Conservation (phyloP, 345 rosid genomes). For the Populus nigra region DNA sequence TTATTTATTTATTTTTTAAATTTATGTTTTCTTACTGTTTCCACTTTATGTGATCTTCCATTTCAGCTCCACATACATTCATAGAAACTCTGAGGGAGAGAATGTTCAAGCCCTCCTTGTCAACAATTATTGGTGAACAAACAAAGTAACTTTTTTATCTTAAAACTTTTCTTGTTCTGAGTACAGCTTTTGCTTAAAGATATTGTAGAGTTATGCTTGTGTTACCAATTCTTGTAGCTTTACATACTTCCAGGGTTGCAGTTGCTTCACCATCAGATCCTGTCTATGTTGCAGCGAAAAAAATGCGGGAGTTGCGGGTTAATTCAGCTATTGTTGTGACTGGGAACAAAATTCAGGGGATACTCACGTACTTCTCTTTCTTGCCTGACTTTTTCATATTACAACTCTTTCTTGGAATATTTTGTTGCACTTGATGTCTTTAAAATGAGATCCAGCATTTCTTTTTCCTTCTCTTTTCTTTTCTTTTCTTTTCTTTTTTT, state of each 20-base stretch:
- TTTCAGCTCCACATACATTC: constrained; percentile 75
- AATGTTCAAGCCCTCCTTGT: constrained; percentile 93
- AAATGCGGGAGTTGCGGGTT: constrained; percentile 74
- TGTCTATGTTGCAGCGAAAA: constrained; percentile 81
- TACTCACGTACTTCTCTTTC: constrained; percentile 64
- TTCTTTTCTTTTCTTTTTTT: neutral
- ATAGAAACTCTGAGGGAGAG: constrained; percentile 91
- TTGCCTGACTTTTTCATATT: constrained; percentile 10
- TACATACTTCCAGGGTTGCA: constrained; percentile 52
- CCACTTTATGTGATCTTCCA: neutral
- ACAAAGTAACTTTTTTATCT: constrained; percentile 42
- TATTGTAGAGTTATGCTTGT: constrained; percentile 7
- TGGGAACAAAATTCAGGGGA: constrained; percentile 77
- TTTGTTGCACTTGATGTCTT: constrained; percentile 5
- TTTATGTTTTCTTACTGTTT: neutral
- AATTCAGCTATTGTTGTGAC: constrained; percentile 66
- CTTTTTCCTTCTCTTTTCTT: neutral
- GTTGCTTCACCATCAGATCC: constrained; percentile 78
- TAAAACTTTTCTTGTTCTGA: neutral
- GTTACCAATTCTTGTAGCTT: constrained; percentile 19
- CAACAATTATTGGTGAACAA: constrained; percentile 73
- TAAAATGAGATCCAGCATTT: neutral
- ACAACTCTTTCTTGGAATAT: neutral
- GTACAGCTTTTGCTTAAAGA: neutral
- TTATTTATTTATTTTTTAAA: neutral